phyloP scores from a whole-genome alignment of 805 yeast genomes.

The Isabelozyma pseudorhagii region DNA sequence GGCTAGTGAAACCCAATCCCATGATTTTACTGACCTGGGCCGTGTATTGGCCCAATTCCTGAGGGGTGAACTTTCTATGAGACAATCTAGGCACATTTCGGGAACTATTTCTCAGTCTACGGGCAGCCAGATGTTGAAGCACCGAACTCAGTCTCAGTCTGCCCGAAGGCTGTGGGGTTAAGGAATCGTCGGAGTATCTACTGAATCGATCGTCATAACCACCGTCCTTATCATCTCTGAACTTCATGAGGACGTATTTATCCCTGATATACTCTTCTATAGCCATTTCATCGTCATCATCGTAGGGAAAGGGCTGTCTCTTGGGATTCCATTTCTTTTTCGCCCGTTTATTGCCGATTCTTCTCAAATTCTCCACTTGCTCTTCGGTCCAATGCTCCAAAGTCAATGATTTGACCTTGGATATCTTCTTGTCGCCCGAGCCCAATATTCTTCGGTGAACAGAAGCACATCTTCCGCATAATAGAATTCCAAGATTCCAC shows the following conservation, averaged over 20 bases:
- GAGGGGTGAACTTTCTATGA: slow-evolving; percentile 52
- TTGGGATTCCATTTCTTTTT: slow-evolving; percentile 65
- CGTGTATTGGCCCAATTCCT: slow-evolving; percentile 50
- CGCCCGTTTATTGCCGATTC: slow-evolving; percentile 63
- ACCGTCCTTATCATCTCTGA: slow-evolving; percentile 37
- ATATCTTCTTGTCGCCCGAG: slow-evolving; percentile 39
- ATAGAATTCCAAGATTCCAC: slow-evolving; percentile 57
- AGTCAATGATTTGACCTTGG: slow-evolving; percentile 68
- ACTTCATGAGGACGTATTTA: slow-evolving; percentile 66
- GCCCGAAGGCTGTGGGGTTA: slow-evolving; percentile 3
- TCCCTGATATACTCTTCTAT: slow-evolving; percentile 61
- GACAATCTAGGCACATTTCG: slow-evolving; percentile 37
- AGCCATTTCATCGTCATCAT: slow-evolving; percentile 57
- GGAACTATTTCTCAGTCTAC: slow-evolving; percentile 1
- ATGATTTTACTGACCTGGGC: slow-evolving; percentile 43
- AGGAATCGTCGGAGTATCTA: slow-evolving; percentile 17
- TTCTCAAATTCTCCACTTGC: slow-evolving; percentile 46
- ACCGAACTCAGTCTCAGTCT: slow-evolving; percentile 19
- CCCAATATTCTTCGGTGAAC: slow-evolving; percentile 59
- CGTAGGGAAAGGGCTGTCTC: slow-evolving; percentile 66
- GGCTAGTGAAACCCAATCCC: slow-evolving; percentile 52
- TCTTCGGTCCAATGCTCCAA: slow-evolving; percentile 64
- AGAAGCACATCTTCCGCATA: slow-evolving; percentile 85
- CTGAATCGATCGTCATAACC: slow-evolving; percentile 28
- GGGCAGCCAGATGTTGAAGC: slow-evolving; percentile 7